Base-by-base conservation (phyloP, 345 rosid species). In the Citrus trifoliata region DNA sequence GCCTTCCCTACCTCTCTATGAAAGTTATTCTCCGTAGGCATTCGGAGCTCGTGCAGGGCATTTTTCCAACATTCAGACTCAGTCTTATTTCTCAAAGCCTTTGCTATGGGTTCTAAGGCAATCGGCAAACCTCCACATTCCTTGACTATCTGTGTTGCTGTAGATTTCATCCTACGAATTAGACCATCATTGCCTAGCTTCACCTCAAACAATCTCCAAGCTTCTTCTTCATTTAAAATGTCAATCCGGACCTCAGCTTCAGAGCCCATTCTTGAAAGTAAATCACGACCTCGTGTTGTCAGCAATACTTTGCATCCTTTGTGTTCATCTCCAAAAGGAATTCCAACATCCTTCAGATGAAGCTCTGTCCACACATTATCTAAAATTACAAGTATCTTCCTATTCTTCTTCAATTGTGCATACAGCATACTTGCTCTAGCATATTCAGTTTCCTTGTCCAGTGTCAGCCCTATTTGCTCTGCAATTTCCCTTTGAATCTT, bases 401-500 rank as follows among this genome's bases (percentile, higher is more conserved):
- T 40, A 40, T 1, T 16, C 35, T 14, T 8, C 22, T 63, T 30
- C 9, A 63, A 5, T 14, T 21, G 35, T 14, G 30, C 22, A 6
- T 35, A 28, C 7, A 63, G 38, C 67, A 12, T 63, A 8, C 7
- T 6, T 35, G 70, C 51, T 9, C 70, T 67, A 35, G 2, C 22
- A 1, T 0, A 10, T 38, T 67, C 70, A 37, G 37, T 55, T 1
- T 56, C 65, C 35, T 35, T 53, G 10, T 24, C 32, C 7, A 53
- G 18, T 6, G 38, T 2, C 7, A 76, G 22, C 3, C 79, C 73
- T 5, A 76, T n/a, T 0, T 16, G 25, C 6, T 55, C 5, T 2
- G 66, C 73, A 55, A 76, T 32, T 42, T 77, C 42, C 3, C 10
- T 27, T 70, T 61, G 76, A 28, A 78, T 70, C 14, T 60, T 19